Evolutionary conservation across 2,329 filamentous ascomycete species (phyloP).

Genomic region (Neopestalotiopsis rosae): DNA sequence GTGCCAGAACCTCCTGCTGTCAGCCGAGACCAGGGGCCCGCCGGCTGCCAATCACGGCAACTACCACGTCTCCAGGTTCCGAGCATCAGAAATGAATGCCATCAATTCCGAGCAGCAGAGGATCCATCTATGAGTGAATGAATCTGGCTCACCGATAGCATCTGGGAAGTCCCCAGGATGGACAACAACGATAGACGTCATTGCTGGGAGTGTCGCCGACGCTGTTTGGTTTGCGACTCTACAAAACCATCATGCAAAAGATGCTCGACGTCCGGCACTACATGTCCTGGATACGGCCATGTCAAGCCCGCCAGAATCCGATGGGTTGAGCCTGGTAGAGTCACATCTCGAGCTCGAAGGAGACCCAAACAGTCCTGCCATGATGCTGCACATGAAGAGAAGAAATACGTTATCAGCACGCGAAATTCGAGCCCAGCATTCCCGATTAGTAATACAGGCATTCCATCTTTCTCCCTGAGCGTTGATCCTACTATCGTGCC

Average conservation of each 20-base stretch:
- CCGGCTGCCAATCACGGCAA: no score
- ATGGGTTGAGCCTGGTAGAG: conserved; percentile 32
- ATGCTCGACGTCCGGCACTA: conserved; percentile 28
- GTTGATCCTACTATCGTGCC: background rate
- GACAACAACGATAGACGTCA: conserved; percentile 24
- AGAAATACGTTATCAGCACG: background rate
- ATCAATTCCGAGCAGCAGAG: no score
- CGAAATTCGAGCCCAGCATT: background rate
- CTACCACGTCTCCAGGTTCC: no score
- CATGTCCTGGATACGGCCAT: conserved; percentile 34
- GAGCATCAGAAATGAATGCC: no score
- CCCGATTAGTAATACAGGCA: background rate
- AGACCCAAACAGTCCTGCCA: background rate
- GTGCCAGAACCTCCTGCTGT: no score
- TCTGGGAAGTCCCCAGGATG: background rate
- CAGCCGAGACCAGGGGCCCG: no score
- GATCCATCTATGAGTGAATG: no score
- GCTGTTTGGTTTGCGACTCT: conserved; percentile 35
- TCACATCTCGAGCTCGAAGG: conserved; percentile 24
- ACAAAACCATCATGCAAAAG: conserved; percentile 32
- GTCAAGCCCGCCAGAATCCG: conserved; percentile 27
- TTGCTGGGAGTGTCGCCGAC: conserved; percentile 38
- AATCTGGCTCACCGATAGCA: no score
- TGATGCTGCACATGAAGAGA: background rate
- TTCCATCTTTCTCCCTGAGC: background rate